phyloP scores from a whole-genome alignment of 345 rosid genomes.

The Corymbia maculata region DNA sequence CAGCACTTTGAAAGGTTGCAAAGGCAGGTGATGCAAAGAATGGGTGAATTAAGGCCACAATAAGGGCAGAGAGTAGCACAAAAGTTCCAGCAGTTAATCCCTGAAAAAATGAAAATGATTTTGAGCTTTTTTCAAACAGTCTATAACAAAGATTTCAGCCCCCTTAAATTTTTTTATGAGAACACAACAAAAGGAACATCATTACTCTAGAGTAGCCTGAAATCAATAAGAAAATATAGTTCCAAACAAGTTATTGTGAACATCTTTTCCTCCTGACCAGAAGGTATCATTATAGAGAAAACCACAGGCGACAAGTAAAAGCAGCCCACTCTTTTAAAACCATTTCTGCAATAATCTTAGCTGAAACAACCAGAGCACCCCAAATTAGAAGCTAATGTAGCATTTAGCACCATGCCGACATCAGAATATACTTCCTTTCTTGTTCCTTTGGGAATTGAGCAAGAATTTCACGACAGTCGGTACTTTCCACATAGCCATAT shows the following conservation, averaged over 20 bases:
- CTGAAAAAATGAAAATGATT: constrained; percentile 13
- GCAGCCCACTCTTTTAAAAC: background rate
- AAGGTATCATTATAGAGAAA: background rate
- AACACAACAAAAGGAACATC: background rate
- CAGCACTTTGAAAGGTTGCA: constrained; percentile 67
- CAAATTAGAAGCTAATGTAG: background rate
- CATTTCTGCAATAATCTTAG: background rate
- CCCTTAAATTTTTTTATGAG: background rate
- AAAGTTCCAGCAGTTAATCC: constrained; percentile 33
- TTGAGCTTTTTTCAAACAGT: background rate
- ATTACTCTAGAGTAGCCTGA: background rate
- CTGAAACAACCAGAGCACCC: background rate
- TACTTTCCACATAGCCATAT: background rate
- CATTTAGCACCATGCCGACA: background rate
- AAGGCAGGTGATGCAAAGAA: constrained; percentile 72
- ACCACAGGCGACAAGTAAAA: background rate
- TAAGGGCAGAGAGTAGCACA: constrained; percentile 43
- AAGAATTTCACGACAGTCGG: background rate
- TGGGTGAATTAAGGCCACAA: constrained; percentile 51
- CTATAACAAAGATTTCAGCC: background rate
- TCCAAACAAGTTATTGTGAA: background rate
- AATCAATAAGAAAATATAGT: background rate
- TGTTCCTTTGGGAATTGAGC: background rate
- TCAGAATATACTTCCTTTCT: background rate
- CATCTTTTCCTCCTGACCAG: background rate